These are phyloP conservation scores for Neofusicoccum parvum DNA, from an alignment of 2,329 filamentous ascomycete species.

Conservation along the genomic window DNA sequence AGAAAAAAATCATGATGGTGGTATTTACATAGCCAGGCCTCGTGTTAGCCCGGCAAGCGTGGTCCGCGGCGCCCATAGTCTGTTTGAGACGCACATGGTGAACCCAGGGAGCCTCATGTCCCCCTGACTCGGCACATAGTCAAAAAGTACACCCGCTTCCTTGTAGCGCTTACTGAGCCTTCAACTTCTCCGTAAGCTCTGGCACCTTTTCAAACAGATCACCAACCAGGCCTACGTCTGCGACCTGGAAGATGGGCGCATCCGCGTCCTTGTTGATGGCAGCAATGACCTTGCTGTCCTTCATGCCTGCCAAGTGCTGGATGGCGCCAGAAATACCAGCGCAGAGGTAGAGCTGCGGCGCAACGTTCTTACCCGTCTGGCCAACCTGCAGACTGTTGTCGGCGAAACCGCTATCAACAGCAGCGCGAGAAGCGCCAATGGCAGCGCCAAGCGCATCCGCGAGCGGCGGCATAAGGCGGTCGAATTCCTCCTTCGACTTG, in stretches of 20 bases:
- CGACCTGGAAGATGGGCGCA: constrained; percentile 97
- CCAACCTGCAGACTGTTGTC: constrained; percentile 98
- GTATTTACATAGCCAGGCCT: constrained; percentile 7
- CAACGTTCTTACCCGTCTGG: constrained; percentile 98
- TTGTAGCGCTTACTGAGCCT: constrained; percentile 42
- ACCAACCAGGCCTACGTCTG: constrained; percentile 91
- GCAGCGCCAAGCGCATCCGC: constrained; percentile 94
- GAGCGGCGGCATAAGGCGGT: constrained; percentile 86
- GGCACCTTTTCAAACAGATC: constrained; percentile 96
- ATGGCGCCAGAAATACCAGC: constrained; percentile 97
- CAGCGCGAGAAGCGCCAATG: constrained; percentile 90
- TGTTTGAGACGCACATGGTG: neutral
- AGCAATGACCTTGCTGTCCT: constrained; percentile 99
- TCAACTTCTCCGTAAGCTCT: constrained; percentile 93
- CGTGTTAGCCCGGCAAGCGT: neutral
- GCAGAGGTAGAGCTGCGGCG: constrained; percentile 91
- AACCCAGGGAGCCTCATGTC: neutral
- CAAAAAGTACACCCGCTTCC: neutral
- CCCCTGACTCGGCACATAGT: neutral
- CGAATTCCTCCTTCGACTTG: constrained; percentile 98
- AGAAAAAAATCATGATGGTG: neutral
- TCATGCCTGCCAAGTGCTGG: constrained; percentile 98
- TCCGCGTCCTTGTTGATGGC: constrained; percentile 98
- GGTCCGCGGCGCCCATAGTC: neutral
- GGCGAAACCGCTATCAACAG: constrained; percentile 95